Base-by-base conservation (phyloP, 148 eudicot species). In the Fallopia convolvulus region DNA sequence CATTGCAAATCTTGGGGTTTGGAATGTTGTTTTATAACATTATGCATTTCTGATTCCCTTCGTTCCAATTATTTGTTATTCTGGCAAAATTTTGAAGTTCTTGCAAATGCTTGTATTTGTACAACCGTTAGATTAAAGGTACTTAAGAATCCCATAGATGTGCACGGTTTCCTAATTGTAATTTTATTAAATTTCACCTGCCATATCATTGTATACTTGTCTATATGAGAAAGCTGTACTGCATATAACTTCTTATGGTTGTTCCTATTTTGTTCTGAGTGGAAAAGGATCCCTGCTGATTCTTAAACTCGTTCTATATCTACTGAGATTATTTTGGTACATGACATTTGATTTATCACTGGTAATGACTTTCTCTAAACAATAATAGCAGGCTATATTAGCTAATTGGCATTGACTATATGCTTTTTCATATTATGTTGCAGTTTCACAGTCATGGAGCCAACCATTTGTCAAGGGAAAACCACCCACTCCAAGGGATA, bases 401-500 rank as follows among this genome's bases (percentile, higher is more conserved):
- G 18, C 8, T 68, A 5, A 68, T 36, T 68, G 44, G 11, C 33
- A 66, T 68, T 33, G 18, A 36, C 4, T 33, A 33, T 68, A 36
- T 32, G 72, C 14, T 0, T 33, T 13, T 68, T 68, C 72, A 68
- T 68, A 36, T 68, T 68, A 36, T 68, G 20, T 68, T 77, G 83
- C 83, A 93, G 98, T 81, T 66, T 83, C 86, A 78, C 81, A 82
- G 78, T 74, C 84, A 40, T 92, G 97, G 97, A 90, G 86, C 80
- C 88, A 89, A 79, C 89, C 91, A 58, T 81, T 81, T 46, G 78
- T 87, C 49, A 88, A 89, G 77, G 97, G 97, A 39, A 79, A 50
- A 46, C 88, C 90, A 6, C 99, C 99, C 6, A 78, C 65, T 65
- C 96, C 97, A 39, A 89, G 99, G 83, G 99, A 94, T 81, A 94